Evolutionary conservation across 164 flowering plant genomes (phyloP), one percentile per base, ranked within the genome.

Genomic region (Piper longum): DNA sequence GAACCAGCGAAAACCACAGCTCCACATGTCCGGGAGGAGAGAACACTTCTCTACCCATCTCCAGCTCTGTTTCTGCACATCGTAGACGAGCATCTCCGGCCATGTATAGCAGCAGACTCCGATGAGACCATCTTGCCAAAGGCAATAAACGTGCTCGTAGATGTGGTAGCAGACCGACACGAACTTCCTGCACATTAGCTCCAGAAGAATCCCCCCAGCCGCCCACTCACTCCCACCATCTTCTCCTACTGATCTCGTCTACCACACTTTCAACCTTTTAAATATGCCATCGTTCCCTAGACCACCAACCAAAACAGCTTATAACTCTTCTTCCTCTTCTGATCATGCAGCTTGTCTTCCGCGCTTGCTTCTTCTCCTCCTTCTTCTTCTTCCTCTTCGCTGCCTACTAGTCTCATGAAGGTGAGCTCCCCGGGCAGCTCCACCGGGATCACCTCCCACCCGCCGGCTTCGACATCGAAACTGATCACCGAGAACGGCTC

Each of bases 11-110:
- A 87, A 86, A 1, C 96, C 96, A 69, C 87, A 83, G 69, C 86
- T 85, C 84, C 86, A 89, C 52, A 77, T 85, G 0, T 82, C 81
- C 7, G 86, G 86, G 72, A 89, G 45, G 1, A 79, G 78, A 52
- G 97, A 95, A 71, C 88, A 85, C 69, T 70, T 83, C 4, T 89
- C 86, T 39, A 90, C 71, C 95, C 95, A 87, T 69, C 84, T 86
- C 91, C 97, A 90, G 1, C 85, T 84, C 73, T 78, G 74, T 69
- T 83, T 79, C 0, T 73, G 64, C 7, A 77, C 78, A 75, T 78
- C 80, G 70, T 70, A 85, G 41, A 78, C 86, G 78, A 87, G 61
- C n/a, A 89, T 73, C 79, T 89, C 91, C 0, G 96, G 89, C 91
- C 95, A 87, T 5, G 77, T 83, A 60, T 78, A 79, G 76, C 93